Percentiles rank a stretch among this genome's conserved stretches.
Conservation (phyloP, 495 filamentous ascomycete genomes). For the Daldinia childiae region DNA sequence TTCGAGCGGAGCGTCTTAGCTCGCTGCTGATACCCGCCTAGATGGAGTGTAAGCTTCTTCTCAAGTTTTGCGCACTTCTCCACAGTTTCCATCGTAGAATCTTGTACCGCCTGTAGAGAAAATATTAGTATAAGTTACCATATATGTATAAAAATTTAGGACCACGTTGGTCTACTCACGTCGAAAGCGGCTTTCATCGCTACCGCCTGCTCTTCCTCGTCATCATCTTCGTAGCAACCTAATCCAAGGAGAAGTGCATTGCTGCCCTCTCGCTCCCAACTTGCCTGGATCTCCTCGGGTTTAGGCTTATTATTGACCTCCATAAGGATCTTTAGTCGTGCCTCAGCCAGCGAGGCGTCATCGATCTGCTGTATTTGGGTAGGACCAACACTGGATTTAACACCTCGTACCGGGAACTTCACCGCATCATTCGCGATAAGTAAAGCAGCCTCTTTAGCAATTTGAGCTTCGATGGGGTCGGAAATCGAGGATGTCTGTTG, state of each 20-base stretch:
- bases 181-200: conserved; percentile 72
- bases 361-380: conserved; percentile 71
- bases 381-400: conserved; percentile 68
- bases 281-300: conserved; percentile 69
- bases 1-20: conserved; percentile 83
- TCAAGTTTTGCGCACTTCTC: conserved; percentile 85
- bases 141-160: background rate
- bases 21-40: conserved; percentile 91
- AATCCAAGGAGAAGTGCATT: conserved; percentile 75
- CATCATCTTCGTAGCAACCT: conserved; percentile 76
- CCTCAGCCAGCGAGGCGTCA: conserved; percentile 75
- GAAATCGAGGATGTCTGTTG: conserved; percentile 60
- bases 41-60: conserved; percentile 88
- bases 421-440: conserved; percentile 84
- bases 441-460: conserved; percentile 78
- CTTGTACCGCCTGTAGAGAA: conserved; percentile 70
- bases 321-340: conserved; percentile 76
- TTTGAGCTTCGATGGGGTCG: conserved; percentile 58
- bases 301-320: conserved; percentile 70
- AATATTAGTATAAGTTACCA: conserved; percentile 45
- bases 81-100: conserved; percentile 73
- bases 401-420: conserved; percentile 73
- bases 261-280: conserved; percentile 72
- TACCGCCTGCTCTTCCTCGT: conserved; percentile 70
- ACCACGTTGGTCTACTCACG: conserved; percentile 54